Evolutionary conservation across 2,329 filamentous ascomycete species (phyloP).

Genomic region (Aureobasidium mangrovei): DNA sequence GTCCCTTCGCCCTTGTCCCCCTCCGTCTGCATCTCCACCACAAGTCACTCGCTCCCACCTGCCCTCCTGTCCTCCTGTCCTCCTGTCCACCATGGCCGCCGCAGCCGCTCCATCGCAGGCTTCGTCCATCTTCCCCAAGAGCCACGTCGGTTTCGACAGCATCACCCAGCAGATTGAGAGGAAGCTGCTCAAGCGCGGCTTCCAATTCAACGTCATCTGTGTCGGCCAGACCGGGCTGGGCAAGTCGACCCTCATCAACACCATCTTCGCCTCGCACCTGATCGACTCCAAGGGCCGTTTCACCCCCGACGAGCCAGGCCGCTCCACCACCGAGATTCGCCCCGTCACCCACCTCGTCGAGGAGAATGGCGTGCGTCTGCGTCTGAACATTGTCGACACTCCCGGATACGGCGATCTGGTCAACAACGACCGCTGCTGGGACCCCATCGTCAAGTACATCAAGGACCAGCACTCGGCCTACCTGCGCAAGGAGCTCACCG

Average conservation of each 20-base stretch:
- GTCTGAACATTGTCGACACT: constrained; percentile 98
- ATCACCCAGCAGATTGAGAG: constrained; percentile 99
- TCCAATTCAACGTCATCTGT: constrained; percentile 99
- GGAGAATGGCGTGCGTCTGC: constrained; percentile 95
- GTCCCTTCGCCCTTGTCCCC: not conserved
- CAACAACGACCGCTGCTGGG: constrained; percentile 99
- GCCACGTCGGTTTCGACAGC: constrained; percentile 99
- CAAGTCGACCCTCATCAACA: constrained; percentile 99
- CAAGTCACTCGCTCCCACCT: constrained; percentile 2
- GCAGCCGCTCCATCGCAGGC: constrained; percentile 46
- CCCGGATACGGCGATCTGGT: constrained; percentile 97
- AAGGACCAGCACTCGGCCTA: constrained; percentile 99
- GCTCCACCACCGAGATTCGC: constrained; percentile 96
- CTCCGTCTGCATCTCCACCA: not conserved
- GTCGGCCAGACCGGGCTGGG: constrained; percentile 99
- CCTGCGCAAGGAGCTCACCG: constrained; percentile 97
- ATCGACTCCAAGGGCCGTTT: constrained; percentile 98
- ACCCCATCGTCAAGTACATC: constrained; percentile 99
- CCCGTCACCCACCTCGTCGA: constrained; percentile 97
- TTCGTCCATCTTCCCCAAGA: constrained; percentile 68
- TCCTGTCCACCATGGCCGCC: constrained; percentile 47
- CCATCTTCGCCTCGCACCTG: constrained; percentile 98
- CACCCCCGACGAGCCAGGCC: constrained; percentile 82
- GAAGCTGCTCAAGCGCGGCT: constrained; percentile 98
- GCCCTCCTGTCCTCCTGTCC: too few species aligned